Percentiles rank a stretch among this genome's conserved stretches.
Evolutionary conservation across 495 filamentous ascomycete genomes (phyloP).

Genomic region (Apodospora peruviana): DNA sequence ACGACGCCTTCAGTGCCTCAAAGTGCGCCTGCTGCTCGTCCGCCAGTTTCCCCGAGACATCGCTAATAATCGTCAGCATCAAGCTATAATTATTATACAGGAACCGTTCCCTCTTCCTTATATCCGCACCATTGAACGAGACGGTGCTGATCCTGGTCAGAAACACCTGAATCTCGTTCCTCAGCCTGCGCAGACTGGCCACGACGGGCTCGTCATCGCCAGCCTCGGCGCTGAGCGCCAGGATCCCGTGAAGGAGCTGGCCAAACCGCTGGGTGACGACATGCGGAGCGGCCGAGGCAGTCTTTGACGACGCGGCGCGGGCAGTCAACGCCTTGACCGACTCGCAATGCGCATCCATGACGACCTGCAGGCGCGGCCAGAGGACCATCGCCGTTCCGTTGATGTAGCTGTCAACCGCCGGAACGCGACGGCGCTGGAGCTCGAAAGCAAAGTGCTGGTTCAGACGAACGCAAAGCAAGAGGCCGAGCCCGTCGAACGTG

Average conservation of each 20-base stretch:
- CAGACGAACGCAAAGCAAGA: constrained; percentile 84
- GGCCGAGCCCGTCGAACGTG: constrained; percentile 76
- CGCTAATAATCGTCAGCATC: constrained; percentile 84
- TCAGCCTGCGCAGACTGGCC: constrained; percentile 67
- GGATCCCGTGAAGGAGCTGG: constrained; percentile 77
- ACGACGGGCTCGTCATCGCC: constrained; percentile 91
- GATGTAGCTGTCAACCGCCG: constrained; percentile 82
- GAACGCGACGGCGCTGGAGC: constrained; percentile 83
- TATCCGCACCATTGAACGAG: constrained; percentile 56
- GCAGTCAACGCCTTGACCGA: constrained; percentile 61
- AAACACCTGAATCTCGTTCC: constrained; percentile 73
- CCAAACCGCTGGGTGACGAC: constrained; percentile 89
- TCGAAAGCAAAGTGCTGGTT: constrained; percentile 93
- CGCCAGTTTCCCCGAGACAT: constrained; percentile 74
- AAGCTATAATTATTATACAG: constrained; percentile 92
- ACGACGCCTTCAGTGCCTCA: constrained; percentile 49
- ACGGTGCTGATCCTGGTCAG: constrained; percentile 58
- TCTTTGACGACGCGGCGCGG: constrained; percentile 36
- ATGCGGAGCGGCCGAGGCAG: constrained; percentile 80
- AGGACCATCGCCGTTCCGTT: constrained; percentile 93
- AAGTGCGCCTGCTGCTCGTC: constrained; percentile 66
- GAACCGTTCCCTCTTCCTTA: constrained; percentile 78
- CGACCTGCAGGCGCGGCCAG: constrained; percentile 90
- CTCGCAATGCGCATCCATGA: constrained; percentile 90
- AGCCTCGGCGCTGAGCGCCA: constrained; percentile 75